Conservation (phyloP, 2,329 filamentous ascomycete species). For the Cercospora zeina region DNA sequence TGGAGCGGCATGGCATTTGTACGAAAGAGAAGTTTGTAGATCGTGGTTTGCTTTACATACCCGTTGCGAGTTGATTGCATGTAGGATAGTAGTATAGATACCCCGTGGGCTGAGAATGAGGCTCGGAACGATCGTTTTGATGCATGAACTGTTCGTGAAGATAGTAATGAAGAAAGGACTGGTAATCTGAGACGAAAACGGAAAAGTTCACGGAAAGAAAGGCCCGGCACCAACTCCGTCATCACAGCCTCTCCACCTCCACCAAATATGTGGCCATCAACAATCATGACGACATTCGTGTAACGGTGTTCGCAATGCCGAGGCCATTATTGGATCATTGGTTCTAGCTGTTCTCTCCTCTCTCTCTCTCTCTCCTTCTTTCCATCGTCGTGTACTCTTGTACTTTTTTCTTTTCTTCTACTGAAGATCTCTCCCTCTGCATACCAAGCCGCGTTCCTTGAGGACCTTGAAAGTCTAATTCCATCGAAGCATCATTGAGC, state of each 20-base stretch:
- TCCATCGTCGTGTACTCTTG: background rate
- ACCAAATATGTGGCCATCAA: background rate
- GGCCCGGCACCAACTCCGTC: background rate
- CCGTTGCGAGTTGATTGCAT: background rate
- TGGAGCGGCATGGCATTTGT: constrained; percentile 1
- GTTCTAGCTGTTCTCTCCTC: background rate
- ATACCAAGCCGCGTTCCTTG: constrained; percentile 1
- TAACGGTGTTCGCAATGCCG: constrained; percentile 11
- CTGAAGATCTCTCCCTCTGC: background rate
- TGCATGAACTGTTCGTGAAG: background rate
- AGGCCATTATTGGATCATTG: constrained; percentile 9
- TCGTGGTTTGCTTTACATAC: background rate
- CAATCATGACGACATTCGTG: background rate
- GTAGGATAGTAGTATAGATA: constrained; percentile 7
- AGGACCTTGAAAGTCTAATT: constrained; percentile 6
- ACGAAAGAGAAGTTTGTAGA: constrained; percentile 4
- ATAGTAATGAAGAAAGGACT: no score
- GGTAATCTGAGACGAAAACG: background rate
- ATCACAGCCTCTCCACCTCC: background rate
- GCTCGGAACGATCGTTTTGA: constrained; percentile 2
- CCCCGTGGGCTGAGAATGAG: background rate
- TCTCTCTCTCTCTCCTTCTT: background rate
- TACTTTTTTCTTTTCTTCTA: background rate
- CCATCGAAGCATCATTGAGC: background rate
- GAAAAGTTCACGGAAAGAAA: background rate